These are phyloP conservation scores for Cichorium intybus DNA, from an alignment of 140 eudicot species.

Conservation along the genomic window DNA sequence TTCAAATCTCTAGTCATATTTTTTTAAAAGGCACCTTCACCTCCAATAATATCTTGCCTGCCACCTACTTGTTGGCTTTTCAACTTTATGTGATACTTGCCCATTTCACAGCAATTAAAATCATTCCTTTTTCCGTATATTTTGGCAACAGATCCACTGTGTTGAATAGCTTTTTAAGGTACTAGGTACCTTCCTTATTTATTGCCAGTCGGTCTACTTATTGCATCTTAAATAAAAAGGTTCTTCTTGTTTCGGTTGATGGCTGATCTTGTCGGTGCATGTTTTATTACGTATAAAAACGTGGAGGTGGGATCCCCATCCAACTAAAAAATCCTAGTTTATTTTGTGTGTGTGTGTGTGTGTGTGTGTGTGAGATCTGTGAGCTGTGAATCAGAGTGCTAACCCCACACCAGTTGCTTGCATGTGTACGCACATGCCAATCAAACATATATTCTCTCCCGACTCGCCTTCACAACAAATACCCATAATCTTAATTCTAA, in stretches of 20 bases:
- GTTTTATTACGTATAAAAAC: not conserved
- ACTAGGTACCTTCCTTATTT: not conserved
- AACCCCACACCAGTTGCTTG: not conserved
- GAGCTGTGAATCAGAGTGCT: slow-evolving; percentile 20
- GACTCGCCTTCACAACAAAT: not conserved
- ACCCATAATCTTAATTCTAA: not conserved
- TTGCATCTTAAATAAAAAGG: not conserved
- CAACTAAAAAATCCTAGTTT: not conserved
- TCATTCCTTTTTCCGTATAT: not conserved
- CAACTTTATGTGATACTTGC: too few species aligned
- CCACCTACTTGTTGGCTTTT: too few species aligned
- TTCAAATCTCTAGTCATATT: too few species aligned
- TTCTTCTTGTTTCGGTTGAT: too few species aligned
- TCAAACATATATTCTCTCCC: slow-evolving; percentile 19
- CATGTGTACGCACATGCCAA: slow-evolving; percentile 26
- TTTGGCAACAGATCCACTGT: not conserved
- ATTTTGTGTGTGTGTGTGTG: not conserved
- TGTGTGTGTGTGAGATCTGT: not conserved
- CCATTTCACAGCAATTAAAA: not conserved
- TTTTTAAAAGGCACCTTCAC: too few species aligned
- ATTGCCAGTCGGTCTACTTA: not conserved
- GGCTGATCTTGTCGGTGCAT: too few species aligned
- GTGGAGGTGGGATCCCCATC: not conserved
- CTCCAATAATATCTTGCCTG: too few species aligned
- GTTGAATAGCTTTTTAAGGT: not conserved